These are phyloP conservation scores for Paraphaeosphaeria sporulosa DNA, from an alignment of 2,329 filamentous ascomycete genomes.

Conservation along the genomic window DNA sequence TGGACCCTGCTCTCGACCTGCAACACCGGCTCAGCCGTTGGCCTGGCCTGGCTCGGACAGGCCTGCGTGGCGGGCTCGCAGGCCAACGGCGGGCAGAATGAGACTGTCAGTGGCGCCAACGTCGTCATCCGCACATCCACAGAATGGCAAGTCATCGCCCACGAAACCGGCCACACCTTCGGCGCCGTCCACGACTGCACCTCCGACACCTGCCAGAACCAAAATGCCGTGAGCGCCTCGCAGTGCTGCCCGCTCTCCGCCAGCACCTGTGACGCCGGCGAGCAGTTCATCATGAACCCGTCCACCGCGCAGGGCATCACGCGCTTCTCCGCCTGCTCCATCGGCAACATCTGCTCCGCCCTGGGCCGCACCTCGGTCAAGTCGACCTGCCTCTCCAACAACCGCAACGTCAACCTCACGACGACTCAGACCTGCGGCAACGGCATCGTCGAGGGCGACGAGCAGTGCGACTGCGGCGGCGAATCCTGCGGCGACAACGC, in stretches of 20 bases:
- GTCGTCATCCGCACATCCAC: constrained; percentile 83
- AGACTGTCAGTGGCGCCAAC: constrained; percentile 85
- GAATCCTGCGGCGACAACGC: constrained; percentile 74
- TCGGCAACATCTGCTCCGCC: constrained; percentile 94
- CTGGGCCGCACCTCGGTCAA: constrained; percentile 80
- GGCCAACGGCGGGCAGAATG: constrained; percentile 56
- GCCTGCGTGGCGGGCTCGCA: constrained; percentile 72
- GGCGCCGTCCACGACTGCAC: constrained; percentile 95
- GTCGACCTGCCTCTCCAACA: constrained; percentile 80
- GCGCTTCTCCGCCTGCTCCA: constrained; percentile 83
- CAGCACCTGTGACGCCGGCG: constrained; percentile 74
- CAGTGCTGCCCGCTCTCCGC: constrained; percentile 82
- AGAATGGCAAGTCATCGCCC: constrained; percentile 96
- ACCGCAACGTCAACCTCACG: constrained; percentile 82
- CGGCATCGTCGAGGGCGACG: constrained; percentile 91
- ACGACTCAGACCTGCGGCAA: constrained; percentile 90
- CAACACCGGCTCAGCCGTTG: constrained; percentile 82
- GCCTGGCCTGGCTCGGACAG: constrained; percentile 91
- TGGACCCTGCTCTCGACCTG: constrained; percentile 91
- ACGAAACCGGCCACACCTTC: constrained; percentile 93
- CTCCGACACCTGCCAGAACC: constrained; percentile 68
- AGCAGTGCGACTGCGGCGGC: constrained; percentile 96
- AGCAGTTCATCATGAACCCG: constrained; percentile 95
- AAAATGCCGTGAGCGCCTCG: constrained; percentile 65
- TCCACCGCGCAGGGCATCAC: constrained; percentile 77